Evolutionary conservation across 352 stramenopile species (phyloP).

Genomic region (Phytopythium mirpurense): DNA sequence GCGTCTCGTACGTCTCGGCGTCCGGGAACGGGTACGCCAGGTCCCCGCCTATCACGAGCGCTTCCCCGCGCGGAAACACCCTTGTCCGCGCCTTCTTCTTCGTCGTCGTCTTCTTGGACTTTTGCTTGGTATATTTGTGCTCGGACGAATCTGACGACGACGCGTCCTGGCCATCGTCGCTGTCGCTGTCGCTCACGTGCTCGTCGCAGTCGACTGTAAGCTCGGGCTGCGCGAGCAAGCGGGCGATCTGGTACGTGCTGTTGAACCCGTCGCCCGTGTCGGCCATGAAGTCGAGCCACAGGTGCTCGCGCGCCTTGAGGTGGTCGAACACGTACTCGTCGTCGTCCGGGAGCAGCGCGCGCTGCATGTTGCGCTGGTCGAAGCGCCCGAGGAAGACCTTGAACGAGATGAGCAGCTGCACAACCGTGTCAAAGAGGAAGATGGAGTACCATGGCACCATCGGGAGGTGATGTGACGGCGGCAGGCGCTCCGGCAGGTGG

Average conservation of each 20-base stretch:
- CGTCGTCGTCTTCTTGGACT: conserved; percentile 2
- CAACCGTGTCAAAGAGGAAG: conserved; percentile 88
- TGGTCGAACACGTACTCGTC: conserved; percentile 83
- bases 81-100: conserved; percentile 14
- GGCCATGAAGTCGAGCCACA: conserved; percentile 95
- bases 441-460: conserved; percentile 96
- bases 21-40: conserved; percentile 91
- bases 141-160: neutral
- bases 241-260: conserved; percentile 90
- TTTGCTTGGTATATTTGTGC: neutral
- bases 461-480: conserved; percentile 64
- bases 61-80: conserved; percentile 79
- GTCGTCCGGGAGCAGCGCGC: conserved; percentile 66
- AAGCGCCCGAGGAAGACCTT: conserved; percentile 92
- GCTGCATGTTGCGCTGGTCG: conserved; percentile 90
- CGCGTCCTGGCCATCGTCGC: neutral
- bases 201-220: conserved; percentile 68
- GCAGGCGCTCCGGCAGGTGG: conserved; percentile 46
- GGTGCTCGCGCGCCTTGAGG: conserved; percentile 61
- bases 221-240: conserved; percentile 85
- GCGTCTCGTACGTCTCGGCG: conserved; percentile 84
- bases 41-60: conserved; percentile 90
- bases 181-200: neutral
- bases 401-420: conserved; percentile 90
- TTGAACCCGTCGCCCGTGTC: conserved; percentile 93